Base-by-base conservation (phyloP, 305 asterid genomes). In the Striga hermonthica region DNA sequence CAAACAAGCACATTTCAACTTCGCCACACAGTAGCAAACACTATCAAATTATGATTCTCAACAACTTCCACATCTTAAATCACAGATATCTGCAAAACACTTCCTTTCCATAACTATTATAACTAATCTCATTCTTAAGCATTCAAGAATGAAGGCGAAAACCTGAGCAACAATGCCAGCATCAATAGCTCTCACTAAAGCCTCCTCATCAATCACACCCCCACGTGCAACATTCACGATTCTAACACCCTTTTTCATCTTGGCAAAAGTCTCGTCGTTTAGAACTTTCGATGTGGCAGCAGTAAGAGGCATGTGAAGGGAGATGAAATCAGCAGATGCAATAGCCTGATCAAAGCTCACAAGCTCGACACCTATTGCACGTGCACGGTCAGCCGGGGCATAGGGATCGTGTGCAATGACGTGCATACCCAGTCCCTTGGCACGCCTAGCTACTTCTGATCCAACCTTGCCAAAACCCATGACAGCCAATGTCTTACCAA, bases 391-490 rank as follows among this genome's bases (percentile, higher is more conserved):
- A 59, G 98, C 97, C 34, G 98, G 80, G 11, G 98, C 98, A 74
- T 92, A 89, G 6, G 98, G 98, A 76, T 92, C 98, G 7, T 92
- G 96, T 60, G 98, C 93, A 73, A 92, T 86, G 53, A 92, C 93
- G 70, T 84, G 91, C 98, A 92, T 92, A 55, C 97, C 98, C 6
- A 92, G 95, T 11, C 98, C 98, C 81, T 89, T 92, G 34, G 98
- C 98, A 40, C 97, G 90, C 76, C 98, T 81, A 37, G 98, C 95
- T 65, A 92, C 98, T 81, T 92, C 98, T 13, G 98, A 76, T 47
- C 98, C 98, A 14, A 92, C 98, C 84, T 92, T 92, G 11, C 98
- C 98, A 39, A 92, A 92, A 38, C 98, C 98, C 95, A 92, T 84
- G 9, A 92, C 97, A 0, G 93, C 93, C 55, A 92, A 84, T 36